Evolutionary conservation across 2,329 filamentous ascomycete species (phyloP).

Genomic region (Sporothrix protearum): DNA sequence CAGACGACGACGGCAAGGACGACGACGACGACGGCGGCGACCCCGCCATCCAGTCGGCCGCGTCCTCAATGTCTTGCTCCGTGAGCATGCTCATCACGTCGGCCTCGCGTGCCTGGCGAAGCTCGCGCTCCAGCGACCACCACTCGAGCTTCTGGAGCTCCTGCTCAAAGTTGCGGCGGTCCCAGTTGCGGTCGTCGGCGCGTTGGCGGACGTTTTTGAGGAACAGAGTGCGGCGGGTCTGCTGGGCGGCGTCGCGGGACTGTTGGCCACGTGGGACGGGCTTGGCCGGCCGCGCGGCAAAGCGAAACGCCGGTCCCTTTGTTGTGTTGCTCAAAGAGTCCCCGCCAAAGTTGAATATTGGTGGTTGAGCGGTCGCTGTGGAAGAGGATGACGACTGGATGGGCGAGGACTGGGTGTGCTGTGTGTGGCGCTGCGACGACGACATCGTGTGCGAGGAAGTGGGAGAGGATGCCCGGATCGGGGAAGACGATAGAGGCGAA

Average conservation of each 20-base stretch:
- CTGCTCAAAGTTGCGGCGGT: conserved; percentile 60
- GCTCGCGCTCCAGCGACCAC: conserved; percentile 39
- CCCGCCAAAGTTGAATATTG: neutral
- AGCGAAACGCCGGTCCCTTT: conserved; percentile 40
- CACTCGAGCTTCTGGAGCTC: conserved; percentile 45
- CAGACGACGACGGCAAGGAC: too few relatives aligned
- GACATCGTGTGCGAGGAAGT: conserved; percentile 1
- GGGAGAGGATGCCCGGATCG: conserved; percentile 52
- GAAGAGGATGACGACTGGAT: conserved; percentile 28
- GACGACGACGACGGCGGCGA: conserved; percentile 27
- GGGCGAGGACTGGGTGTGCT: conserved; percentile 47
- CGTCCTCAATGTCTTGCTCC: conserved; percentile 52
- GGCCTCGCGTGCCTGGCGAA: conserved; percentile 39
- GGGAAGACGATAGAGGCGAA: conserved; percentile 59
- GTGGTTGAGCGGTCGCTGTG: neutral
- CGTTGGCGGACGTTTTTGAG: conserved; percentile 62
- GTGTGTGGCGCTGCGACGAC: conserved; percentile 36
- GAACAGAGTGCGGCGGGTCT: conserved; percentile 64
- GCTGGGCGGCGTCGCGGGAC: conserved; percentile 58
- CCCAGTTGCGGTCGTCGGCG: conserved; percentile 57
- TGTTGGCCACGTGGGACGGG: conserved; percentile 58
- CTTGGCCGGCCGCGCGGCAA: conserved; percentile 54
- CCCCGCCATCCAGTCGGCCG: conserved; percentile 37
- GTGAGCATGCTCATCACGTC: conserved; percentile 43
- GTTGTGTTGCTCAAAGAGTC: neutral